Percentiles rank a stretch among this genome's conserved stretches.
Conservation (phyloP, 371 early-diverging fungal genomes). For the Mortierella sp. region DNA sequence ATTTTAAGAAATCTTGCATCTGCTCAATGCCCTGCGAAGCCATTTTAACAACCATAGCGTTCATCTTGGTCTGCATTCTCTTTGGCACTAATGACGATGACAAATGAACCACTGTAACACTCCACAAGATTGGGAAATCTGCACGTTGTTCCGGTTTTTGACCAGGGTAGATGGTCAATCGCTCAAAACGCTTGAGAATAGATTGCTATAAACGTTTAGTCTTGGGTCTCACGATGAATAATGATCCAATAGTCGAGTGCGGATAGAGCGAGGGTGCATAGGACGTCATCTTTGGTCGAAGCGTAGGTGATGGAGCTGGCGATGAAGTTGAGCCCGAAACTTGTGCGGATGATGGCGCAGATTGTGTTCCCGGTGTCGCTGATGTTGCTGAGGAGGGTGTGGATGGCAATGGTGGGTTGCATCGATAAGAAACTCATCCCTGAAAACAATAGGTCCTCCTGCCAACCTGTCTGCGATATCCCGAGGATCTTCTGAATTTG, state of each 20-base stretch:
- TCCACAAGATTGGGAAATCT: conserved; percentile 50
- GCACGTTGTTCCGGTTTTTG: conserved; percentile 48
- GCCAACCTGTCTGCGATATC: conserved; percentile 48
- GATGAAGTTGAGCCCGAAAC: not conserved
- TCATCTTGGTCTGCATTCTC: conserved; percentile 44
- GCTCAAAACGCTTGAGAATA: conserved; percentile 45
- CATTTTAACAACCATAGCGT: conserved; percentile 57
- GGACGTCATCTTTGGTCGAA: conserved; percentile 43
- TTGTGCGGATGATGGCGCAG: not conserved
- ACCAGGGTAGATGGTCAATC: conserved; percentile 46
- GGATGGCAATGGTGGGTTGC: conserved; percentile 33
- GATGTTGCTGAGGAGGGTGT: not conserved
- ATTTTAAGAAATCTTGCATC: conserved; percentile 54
- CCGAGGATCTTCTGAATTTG: conserved; percentile 55
- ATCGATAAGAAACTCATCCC: conserved; percentile 53
- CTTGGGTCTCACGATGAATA: conserved; percentile 55
- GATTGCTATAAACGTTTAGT: conserved; percentile 46
- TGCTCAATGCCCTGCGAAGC: conserved; percentile 53
- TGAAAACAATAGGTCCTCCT: conserved; percentile 51
- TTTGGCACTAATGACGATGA: conserved; percentile 10
- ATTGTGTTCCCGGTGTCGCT: not conserved
- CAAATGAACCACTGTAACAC: conserved; percentile 41
- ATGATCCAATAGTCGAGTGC: conserved; percentile 52
- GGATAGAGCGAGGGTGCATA: conserved; percentile 51
- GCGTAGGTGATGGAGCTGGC: conserved; percentile 3